Conservation (phyloP, 495 filamentous ascomycete genomes). For the Neurospora sp. region DNA sequence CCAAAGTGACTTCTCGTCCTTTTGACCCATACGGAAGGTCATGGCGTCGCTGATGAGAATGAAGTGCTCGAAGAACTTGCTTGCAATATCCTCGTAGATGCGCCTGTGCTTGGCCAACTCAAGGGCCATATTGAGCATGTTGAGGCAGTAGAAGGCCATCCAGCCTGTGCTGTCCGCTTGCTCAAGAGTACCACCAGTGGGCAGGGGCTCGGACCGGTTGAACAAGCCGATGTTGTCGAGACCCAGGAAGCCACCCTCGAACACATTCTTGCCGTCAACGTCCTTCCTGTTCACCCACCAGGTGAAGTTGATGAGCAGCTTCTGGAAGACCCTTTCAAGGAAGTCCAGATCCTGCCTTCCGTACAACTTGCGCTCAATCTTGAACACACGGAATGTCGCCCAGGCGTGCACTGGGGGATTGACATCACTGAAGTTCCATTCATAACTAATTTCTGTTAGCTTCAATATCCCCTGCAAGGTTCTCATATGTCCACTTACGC, state of each 20-base stretch:
- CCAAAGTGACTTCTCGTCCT: slow-evolving; percentile 77
- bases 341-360: slow-evolving; percentile 91
- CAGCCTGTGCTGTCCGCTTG: slow-evolving; percentile 96
- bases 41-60: slow-evolving; percentile 96
- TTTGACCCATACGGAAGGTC: slow-evolving; percentile 72
- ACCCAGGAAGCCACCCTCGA: slow-evolving; percentile 94
- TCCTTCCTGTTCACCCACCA: slow-evolving; percentile 99
- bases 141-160: slow-evolving; percentile 96
- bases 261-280: slow-evolving; percentile 85
- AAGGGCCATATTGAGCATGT: slow-evolving; percentile 92
- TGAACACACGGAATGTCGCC: slow-evolving; percentile 90
- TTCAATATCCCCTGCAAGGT: neutral
- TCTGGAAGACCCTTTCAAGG: slow-evolving; percentile 92
- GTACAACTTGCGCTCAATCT: slow-evolving; percentile 96
- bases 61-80: slow-evolving; percentile 98
- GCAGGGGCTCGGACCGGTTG: slow-evolving; percentile 94
- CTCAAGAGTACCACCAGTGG: slow-evolving; percentile 85
- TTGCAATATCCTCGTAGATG: slow-evolving; percentile 97
- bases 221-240: slow-evolving; percentile 95
- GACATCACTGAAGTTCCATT: slow-evolving; percentile 98
- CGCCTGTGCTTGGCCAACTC: slow-evolving; percentile 90
- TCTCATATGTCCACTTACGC: slow-evolving; percentile 18
- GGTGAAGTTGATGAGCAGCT: slow-evolving; percentile 90
- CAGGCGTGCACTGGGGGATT: slow-evolving; percentile 96
- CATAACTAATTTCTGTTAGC: slow-evolving; percentile 43